These are phyloP conservation scores for Malus hybrid DNA, from an alignment of 331 rosid genomes.

Conservation along the genomic window DNA sequence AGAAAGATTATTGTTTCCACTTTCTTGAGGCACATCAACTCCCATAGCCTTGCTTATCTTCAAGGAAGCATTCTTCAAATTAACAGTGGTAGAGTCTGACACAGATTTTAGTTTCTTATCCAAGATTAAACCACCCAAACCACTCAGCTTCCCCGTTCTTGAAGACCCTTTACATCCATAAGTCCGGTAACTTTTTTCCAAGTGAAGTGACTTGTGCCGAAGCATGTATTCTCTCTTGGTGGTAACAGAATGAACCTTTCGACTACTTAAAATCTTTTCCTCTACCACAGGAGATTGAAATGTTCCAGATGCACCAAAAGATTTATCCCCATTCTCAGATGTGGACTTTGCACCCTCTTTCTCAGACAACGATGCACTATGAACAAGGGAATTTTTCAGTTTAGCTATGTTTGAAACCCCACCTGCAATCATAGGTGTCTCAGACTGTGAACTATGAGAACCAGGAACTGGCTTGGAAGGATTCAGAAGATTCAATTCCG, in stretches of 20 bases:
- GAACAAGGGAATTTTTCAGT: conserved; percentile 30
- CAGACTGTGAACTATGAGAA: conserved; percentile 42
- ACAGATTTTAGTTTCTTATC: conserved; percentile 72
- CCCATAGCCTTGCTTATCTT: conserved; percentile 69
- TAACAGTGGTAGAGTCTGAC: conserved; percentile 56
- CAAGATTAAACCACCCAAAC: conserved; percentile 57
- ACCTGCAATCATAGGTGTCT: conserved; percentile 25
- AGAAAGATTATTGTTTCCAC: conserved; percentile 32
- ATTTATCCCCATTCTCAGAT: conserved; percentile 35
- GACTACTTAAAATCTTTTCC: conserved; percentile 46
- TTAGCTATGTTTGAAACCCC: conserved; percentile 30
- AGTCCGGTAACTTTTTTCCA: conserved; percentile 61
- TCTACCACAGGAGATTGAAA: conserved; percentile 45
- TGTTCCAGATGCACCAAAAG: conserved; percentile 33
- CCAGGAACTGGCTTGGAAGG: conserved; percentile 33
- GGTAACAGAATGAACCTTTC: conserved; percentile 52
- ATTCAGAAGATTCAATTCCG: conserved; percentile 47
- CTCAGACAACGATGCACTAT: conserved; percentile 27
- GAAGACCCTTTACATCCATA: conserved; percentile 74
- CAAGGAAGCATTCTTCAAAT: conserved; percentile 62
- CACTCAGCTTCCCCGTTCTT: conserved; percentile 61
- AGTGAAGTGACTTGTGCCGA: conserved; percentile 70
- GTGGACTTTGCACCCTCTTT: conserved; percentile 37
- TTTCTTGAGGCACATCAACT: conserved; percentile 55
- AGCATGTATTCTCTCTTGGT: conserved; percentile 73